phyloP scores from a whole-genome alignment of 768 basidiomycete genomes.

The Boletus subparvulus region DNA sequence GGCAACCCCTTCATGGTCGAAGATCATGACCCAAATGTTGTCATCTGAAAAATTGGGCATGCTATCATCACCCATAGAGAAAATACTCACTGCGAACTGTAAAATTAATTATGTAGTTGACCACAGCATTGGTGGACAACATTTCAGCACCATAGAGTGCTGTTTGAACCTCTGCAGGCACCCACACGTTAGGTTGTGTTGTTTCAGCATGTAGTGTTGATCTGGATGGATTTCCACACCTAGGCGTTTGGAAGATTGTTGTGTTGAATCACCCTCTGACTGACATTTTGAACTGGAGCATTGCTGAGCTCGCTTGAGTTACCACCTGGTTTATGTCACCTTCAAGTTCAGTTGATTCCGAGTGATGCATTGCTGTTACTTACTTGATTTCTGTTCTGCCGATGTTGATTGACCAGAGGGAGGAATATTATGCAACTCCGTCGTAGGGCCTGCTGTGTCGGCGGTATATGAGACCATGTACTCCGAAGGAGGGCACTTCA shows the following conservation, averaged over 20 bases:
- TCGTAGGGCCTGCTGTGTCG: no score
- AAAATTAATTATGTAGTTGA: neutral
- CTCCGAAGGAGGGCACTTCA: no score
- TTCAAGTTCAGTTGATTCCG: neutral
- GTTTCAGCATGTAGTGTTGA: no score
- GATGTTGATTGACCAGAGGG: no score
- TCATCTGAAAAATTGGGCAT: neutral
- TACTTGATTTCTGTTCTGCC: neutral
- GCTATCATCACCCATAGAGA: neutral
- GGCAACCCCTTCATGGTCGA: neutral
- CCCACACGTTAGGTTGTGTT: no score
- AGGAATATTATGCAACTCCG: no score
- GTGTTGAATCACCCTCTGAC: neutral
- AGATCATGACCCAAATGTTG: neutral
- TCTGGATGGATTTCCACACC: neutral
- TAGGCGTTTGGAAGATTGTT: neutral
- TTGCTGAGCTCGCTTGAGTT: neutral
- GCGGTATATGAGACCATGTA: no score
- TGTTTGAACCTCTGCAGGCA: neutral
- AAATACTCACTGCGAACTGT: neutral
- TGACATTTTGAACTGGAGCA: neutral
- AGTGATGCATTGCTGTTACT: neutral
- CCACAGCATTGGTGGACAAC: neutral
- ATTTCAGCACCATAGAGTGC: neutral
- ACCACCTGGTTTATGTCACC: neutral